These are phyloP conservation scores for Wakefieldia striispora DNA, from an alignment of 768 basidiomycete species.

Conservation along the genomic window DNA sequence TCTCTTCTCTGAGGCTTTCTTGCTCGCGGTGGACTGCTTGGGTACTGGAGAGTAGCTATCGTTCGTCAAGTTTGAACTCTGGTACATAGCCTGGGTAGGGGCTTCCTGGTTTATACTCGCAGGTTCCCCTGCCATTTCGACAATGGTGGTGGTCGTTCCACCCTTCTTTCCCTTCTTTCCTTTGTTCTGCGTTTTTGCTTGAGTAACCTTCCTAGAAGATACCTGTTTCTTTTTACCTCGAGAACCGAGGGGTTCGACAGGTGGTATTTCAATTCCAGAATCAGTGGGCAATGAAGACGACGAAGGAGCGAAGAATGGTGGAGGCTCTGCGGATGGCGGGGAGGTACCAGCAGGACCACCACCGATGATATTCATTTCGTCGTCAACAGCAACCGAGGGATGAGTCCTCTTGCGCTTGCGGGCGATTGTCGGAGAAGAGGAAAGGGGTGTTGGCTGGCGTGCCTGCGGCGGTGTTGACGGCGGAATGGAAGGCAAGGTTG, in stretches of 20 bases:
- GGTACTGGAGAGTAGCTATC: constrained; percentile 1
- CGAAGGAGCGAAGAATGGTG: constrained; percentile 47
- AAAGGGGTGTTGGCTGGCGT: constrained; percentile 22
- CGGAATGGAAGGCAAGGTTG: constrained; percentile 28
- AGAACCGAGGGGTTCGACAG: neutral
- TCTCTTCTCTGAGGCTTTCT: constrained; percentile 18
- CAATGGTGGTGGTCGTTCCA: constrained; percentile 10
- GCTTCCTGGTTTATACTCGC: constrained; percentile 1
- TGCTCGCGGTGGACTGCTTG: constrained; percentile 9
- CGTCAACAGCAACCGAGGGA: constrained; percentile 5
- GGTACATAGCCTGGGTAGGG: neutral
- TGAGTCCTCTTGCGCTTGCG: constrained; percentile 28
- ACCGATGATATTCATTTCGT: constrained; percentile 14
- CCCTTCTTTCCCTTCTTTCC: constrained; percentile 31
- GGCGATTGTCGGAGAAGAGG: constrained; percentile 21
- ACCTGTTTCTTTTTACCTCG: constrained; percentile 14
- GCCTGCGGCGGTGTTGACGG: constrained; percentile 23
- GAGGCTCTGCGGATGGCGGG: constrained; percentile 29
- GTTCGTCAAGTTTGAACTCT: neutral
- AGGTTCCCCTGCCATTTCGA: constrained; percentile 7
- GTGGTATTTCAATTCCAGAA: constrained; percentile 29
- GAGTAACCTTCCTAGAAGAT: constrained; percentile 23
- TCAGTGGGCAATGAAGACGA: constrained; percentile 35
- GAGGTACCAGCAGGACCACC: neutral
- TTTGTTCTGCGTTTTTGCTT: constrained; percentile 17